A percentile compares a stretch with the other conserved stretches of the same genome.
Conservation (phyloP, 2,329 filamentous ascomycete species). For the Hymenoscyphus scutula region DNA sequence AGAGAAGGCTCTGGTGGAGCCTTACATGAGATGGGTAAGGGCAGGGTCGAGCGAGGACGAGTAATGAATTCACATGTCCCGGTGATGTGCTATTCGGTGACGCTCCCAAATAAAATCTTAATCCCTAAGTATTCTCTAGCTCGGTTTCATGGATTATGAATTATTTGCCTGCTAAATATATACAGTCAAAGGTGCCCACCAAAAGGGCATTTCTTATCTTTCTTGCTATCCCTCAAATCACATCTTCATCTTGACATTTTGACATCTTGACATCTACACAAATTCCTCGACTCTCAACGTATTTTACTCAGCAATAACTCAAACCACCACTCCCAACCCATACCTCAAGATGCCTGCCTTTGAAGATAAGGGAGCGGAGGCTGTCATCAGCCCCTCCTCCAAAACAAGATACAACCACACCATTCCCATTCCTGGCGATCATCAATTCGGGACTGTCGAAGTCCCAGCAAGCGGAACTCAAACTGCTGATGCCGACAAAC, state of each 20-base stretch:
- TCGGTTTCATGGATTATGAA: conserved; percentile 21
- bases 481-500: conserved; percentile 64
- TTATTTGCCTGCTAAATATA: conserved; percentile 28
- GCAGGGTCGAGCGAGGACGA: conserved; percentile 14
- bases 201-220: background rate
- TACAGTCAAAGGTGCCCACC: conserved; percentile 19
- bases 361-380: conserved; percentile 53
- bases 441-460: conserved; percentile 53
- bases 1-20: conserved; percentile 18
- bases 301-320: background rate
- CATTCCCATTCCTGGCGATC: conserved; percentile 45
- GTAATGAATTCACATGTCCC: conserved; percentile 27
- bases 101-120: conserved; percentile 13
- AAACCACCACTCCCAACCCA: background rate
- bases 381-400: conserved; percentile 16
- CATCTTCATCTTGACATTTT: conserved; percentile 1
- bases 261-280: conserved; percentile 9
- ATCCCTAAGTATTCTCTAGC: conserved; percentile 30
- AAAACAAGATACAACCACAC: conserved; percentile 14
- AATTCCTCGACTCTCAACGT: background rate
- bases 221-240: conserved; percentile 3
- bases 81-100: conserved; percentile 15
- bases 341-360: conserved; percentile 55
- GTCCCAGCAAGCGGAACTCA: conserved; percentile 67
- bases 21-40: conserved; percentile 14